Conservation (phyloP, 345 rosid species). For the Aquilaria yunnanensis region DNA sequence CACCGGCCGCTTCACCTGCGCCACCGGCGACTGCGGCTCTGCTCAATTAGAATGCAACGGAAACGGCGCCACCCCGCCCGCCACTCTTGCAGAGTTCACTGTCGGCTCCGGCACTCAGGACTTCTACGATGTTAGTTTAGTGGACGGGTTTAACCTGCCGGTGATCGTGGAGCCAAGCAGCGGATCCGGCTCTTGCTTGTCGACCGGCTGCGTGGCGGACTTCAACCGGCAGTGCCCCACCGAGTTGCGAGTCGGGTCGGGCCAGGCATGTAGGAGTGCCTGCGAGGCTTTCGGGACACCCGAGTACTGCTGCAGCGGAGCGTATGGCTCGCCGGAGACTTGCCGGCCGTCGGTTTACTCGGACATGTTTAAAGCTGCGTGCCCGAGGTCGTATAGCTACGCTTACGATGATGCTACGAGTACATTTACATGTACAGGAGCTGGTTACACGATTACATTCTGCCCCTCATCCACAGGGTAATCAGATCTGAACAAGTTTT, state of each 20-base stretch:
- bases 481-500: neutral
- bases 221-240: slow-evolving; percentile 49
- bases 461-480: slow-evolving; percentile 27
- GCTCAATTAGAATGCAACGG: slow-evolving; percentile 57
- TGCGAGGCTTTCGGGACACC: slow-evolving; percentile 60
- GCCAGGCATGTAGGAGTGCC: slow-evolving; percentile 56
- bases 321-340: slow-evolving; percentile 37
- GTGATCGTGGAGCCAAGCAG: slow-evolving; percentile 44
- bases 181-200: slow-evolving; percentile 39
- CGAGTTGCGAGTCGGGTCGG: slow-evolving; percentile 36
- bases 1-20: slow-evolving; percentile 38
- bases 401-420: slow-evolving; percentile 40
- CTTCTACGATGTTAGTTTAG: slow-evolving; percentile 53
- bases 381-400: slow-evolving; percentile 35
- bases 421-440: slow-evolving; percentile 33
- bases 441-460: slow-evolving; percentile 27
- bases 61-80: slow-evolving; percentile 44
- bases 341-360: slow-evolving; percentile 55
- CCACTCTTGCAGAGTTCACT: slow-evolving; percentile 54
- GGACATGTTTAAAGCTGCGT: slow-evolving; percentile 38
- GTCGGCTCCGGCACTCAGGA: slow-evolving; percentile 52
- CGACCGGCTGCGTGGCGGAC: slow-evolving; percentile 54
- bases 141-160: slow-evolving; percentile 56
- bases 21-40: slow-evolving; percentile 61
- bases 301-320: slow-evolving; percentile 55